Conservation (phyloP, 371 early-diverging fungal genomes). For the Globomyces sp. region DNA sequence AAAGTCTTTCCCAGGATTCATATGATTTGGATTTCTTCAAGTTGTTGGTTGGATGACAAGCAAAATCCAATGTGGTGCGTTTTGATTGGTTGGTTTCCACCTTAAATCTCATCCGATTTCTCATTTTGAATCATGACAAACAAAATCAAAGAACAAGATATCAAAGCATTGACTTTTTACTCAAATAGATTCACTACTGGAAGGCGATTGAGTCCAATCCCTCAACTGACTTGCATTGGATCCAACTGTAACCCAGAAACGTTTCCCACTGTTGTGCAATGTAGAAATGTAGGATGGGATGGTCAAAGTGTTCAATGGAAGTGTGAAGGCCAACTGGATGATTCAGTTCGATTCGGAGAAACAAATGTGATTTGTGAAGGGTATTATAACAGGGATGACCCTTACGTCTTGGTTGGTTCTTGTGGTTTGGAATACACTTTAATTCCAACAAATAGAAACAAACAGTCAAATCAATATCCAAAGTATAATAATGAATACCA, state of each 20-base stretch:
- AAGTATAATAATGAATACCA: constrained; percentile 6
- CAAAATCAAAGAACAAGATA: constrained; percentile 7
- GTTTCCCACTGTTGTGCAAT: constrained; percentile 36
- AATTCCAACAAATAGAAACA: constrained; percentile 30
- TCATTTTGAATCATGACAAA: too few species aligned
- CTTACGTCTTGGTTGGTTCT: constrained; percentile 53
- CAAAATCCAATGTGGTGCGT: too few species aligned
- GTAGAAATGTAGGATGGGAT: constrained; percentile 29
- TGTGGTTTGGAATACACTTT: constrained; percentile 60
- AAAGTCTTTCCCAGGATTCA: too few species aligned
- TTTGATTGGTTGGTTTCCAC: too few species aligned
- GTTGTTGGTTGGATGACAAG: too few species aligned
- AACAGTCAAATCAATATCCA: constrained; percentile 9
- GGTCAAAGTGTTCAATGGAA: constrained; percentile 55
- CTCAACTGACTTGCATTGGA: constrained; percentile 38
- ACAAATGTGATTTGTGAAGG: constrained; percentile 57
- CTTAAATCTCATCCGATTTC: too few species aligned
- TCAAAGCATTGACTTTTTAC: constrained; percentile 34
- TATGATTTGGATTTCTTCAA: too few species aligned
- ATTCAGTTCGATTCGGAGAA: constrained; percentile 44
- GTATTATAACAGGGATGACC: constrained; percentile 50
- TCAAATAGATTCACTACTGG: constrained; percentile 33
- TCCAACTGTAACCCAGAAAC: constrained; percentile 30
- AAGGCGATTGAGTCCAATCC: constrained; percentile 31
- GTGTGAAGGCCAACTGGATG: constrained; percentile 51